A percentile compares a stretch with the other conserved stretches of the same genome.
These are phyloP conservation scores for Aspergillus cavernicola DNA, from an alignment of 495 filamentous ascomycete genomes.

Conservation along the genomic window DNA sequence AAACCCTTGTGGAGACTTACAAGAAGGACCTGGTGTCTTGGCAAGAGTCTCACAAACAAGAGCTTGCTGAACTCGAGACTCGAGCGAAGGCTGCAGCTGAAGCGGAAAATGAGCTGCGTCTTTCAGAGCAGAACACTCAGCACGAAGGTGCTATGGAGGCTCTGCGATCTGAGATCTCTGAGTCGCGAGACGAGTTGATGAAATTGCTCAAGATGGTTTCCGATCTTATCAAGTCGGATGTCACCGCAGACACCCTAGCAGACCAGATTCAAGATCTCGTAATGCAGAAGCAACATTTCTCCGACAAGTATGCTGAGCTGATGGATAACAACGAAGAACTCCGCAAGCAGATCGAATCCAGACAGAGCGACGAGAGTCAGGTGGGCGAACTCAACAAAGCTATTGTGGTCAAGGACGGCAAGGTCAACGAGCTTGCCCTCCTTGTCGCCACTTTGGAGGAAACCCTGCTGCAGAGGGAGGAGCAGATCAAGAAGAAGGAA, in stretches of 20 bases:
- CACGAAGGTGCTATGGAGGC: constrained; percentile 57
- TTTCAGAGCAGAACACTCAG: constrained; percentile 47
- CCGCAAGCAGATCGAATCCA: constrained; percentile 54
- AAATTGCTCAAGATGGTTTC: constrained; percentile 54
- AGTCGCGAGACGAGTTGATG: constrained; percentile 65
- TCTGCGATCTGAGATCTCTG: constrained; percentile 65
- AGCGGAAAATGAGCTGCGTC: constrained; percentile 42
- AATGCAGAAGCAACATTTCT: constrained; percentile 43
- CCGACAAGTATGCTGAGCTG: constrained; percentile 43
- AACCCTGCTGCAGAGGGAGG: constrained; percentile 65
- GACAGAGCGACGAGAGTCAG: constrained; percentile 35
- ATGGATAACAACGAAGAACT: constrained; percentile 40
- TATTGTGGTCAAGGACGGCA: constrained; percentile 36
- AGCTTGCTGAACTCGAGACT: constrained; percentile 47
- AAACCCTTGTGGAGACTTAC: constrained; percentile 50
- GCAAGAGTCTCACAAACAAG: constrained; percentile 50
- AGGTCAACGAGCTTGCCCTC: constrained; percentile 47
- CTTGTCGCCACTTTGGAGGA: constrained; percentile 56
- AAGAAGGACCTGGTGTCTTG: constrained; percentile 51
- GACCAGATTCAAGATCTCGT: constrained; percentile 48
- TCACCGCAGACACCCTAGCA: constrained; percentile 38
- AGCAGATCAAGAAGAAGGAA: constrained; percentile 68
- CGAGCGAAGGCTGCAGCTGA: constrained; percentile 38
- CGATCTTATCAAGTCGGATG: constrained; percentile 47
- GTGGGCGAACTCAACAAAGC: constrained; percentile 36